These are phyloP conservation scores for Penicillium lagena DNA, from an alignment of 495 filamentous ascomycete genomes.

Conservation along the genomic window DNA sequence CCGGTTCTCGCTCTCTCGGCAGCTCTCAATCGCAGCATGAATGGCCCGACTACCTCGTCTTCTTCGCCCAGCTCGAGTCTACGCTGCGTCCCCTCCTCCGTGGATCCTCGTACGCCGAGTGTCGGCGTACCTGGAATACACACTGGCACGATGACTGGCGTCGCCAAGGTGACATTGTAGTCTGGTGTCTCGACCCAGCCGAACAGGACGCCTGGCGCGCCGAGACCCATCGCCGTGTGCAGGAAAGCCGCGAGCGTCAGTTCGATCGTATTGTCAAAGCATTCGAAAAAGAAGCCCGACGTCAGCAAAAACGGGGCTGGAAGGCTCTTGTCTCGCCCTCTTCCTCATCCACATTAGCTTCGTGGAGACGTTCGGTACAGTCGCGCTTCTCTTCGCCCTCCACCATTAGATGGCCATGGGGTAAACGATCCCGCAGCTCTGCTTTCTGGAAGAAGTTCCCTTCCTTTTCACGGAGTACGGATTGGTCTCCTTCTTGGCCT, in stretches of 20 bases:
- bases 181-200: conserved; percentile 55
- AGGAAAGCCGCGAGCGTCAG: conserved; percentile 26
- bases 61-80: conserved; percentile 57
- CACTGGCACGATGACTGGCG: conserved; percentile 85
- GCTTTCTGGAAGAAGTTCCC: conserved; percentile 5
- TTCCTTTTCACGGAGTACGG: neutral
- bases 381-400: conserved; percentile 5
- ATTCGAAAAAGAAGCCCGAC: conserved; percentile 17
- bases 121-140: conserved; percentile 72
- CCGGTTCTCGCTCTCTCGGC: neutral
- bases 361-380: conserved; percentile 5
- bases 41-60: conserved; percentile 59
- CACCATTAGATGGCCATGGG: conserved; percentile 22
- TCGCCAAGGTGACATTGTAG: conserved; percentile 76
- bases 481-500: conserved; percentile 10
- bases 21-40: conserved; percentile 14
- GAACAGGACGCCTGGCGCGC: conserved; percentile 31
- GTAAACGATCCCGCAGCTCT: conserved; percentile 4
- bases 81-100: conserved; percentile 41
- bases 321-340: conserved; percentile 3
- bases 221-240: conserved; percentile 11
- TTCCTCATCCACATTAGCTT: conserved; percentile 1
- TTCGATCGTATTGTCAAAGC: conserved; percentile 30
- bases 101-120: conserved; percentile 56
- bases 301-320: conserved; percentile 16